These are phyloP conservation scores for Ogataea siamensis DNA, from an alignment of 805 yeast species.

Conservation along the genomic window DNA sequence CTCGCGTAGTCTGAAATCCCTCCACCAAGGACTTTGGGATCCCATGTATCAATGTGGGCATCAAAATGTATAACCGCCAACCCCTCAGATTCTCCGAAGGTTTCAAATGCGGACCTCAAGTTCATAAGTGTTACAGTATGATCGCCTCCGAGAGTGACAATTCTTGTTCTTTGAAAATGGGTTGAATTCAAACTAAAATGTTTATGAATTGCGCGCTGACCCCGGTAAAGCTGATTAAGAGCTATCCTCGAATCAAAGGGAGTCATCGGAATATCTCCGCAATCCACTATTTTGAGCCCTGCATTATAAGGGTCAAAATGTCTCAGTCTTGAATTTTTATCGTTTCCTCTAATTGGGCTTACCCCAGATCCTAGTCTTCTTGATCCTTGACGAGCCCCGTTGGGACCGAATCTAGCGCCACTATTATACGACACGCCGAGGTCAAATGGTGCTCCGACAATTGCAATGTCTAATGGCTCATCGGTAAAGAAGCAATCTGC, in stretches of 20 bases:
- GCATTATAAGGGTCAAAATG: constrained; percentile 43
- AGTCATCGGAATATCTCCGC: constrained; percentile 61
- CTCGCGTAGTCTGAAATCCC: constrained; percentile 55
- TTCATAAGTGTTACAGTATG: constrained; percentile 53
- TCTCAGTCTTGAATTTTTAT: constrained; percentile 35
- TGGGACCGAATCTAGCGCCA: constrained; percentile 61
- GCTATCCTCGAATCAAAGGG: constrained; percentile 61
- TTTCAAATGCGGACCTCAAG: constrained; percentile 45
- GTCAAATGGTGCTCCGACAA: constrained; percentile 45
- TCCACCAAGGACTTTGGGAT: constrained; percentile 62
- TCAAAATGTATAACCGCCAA: constrained; percentile 56
- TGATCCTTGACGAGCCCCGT: constrained; percentile 42
- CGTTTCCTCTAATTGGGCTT: constrained; percentile 39
- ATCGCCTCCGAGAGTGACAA: constrained; percentile 57
- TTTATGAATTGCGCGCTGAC: constrained; percentile 46
- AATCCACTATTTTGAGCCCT: constrained; percentile 44
- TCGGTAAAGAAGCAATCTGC: constrained; percentile 22
- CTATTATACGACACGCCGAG: constrained; percentile 55
- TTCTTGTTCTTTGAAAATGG: constrained; percentile 28
- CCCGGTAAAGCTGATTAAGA: constrained; percentile 54
- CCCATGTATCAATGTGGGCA: constrained; percentile 68
- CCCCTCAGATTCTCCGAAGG: constrained; percentile 40
- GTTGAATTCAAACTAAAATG: constrained; percentile 30
- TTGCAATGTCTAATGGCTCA: constrained; percentile 47
- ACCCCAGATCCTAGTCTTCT: constrained; percentile 44